Percentiles rank a stretch among this genome's conserved stretches.
Conservation (phyloP, 2,329 filamentous ascomycete genomes). For the Fusarium brevicatenulatum region DNA sequence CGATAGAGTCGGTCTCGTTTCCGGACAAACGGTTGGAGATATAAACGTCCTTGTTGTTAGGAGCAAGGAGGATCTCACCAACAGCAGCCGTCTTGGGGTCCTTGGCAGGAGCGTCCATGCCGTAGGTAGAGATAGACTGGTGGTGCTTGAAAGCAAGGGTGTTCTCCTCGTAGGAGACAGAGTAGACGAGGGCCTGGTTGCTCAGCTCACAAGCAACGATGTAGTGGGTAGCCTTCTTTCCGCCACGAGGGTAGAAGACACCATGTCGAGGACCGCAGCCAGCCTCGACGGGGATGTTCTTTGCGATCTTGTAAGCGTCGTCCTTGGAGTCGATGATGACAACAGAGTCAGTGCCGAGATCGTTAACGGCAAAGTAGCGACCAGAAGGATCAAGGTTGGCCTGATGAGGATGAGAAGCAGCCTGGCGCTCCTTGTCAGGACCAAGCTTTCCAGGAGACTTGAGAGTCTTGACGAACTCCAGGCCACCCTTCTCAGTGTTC, state of each 20-base stretch:
- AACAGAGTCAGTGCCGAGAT: conserved; percentile 61
- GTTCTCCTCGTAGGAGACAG: conserved; percentile 51
- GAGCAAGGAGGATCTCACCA: conserved; percentile 57
- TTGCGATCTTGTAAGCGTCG: conserved; percentile 53
- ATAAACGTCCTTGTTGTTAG: conserved; percentile 58
- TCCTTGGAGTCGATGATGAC: conserved; percentile 57
- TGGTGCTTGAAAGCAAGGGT: conserved; percentile 50
- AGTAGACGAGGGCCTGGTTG: conserved; percentile 57
- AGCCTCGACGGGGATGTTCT: conserved; percentile 47
- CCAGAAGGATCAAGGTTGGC: conserved; percentile 60
- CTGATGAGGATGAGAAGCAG: conserved; percentile 57
- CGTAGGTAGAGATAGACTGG: conserved; percentile 56
- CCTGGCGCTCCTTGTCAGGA: conserved; percentile 49
- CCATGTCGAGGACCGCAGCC: conserved; percentile 62
- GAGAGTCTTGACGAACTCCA: conserved; percentile 54
- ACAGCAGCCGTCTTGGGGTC: conserved; percentile 54
- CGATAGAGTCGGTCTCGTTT: conserved; percentile 57
- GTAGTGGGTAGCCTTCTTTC: conserved; percentile 55
- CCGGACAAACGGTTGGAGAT: conserved; percentile 62
- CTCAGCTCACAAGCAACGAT: conserved; percentile 58
- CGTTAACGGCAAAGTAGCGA: conserved; percentile 59
- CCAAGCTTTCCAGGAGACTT: conserved; percentile 48
- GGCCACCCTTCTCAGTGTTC: conserved; percentile 52
- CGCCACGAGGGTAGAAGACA: conserved; percentile 55
- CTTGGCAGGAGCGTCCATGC: conserved; percentile 47